Conservation (phyloP, 2,329 filamentous ascomycete genomes). For the Fusarium phyllophilum region DNA sequence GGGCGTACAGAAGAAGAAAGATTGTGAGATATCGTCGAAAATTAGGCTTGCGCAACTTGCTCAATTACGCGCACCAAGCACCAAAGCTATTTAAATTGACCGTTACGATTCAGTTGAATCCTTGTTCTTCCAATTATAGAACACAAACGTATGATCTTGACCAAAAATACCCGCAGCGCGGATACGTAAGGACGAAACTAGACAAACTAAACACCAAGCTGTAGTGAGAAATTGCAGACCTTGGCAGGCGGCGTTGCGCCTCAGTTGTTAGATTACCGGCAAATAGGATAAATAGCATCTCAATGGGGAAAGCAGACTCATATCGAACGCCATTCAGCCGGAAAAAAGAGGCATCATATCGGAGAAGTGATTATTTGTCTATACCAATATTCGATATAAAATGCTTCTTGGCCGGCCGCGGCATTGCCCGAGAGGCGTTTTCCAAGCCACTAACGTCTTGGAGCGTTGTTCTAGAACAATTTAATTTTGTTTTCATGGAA, state of each 20-base stretch:
- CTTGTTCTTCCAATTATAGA: background rate
- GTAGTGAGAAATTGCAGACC: background rate
- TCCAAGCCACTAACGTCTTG: conserved; percentile 6
- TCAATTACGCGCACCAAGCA: background rate
- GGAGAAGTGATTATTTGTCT: background rate
- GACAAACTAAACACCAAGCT: background rate
- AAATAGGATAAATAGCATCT: background rate
- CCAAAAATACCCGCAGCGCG: background rate
- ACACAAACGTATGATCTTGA: conserved; percentile 13
- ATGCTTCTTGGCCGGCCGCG: conserved; percentile 6
- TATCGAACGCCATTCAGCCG: background rate
- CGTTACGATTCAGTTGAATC: background rate
- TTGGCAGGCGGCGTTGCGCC: background rate
- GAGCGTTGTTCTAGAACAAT: conserved; percentile 35
- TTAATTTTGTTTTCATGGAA: background rate
- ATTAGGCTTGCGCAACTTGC: background rate
- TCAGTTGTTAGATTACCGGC: background rate
- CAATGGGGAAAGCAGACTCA: background rate
- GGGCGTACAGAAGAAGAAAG: background rate
- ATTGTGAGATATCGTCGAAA: background rate
- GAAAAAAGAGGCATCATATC: background rate
- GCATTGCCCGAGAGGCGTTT: conserved; percentile 26
- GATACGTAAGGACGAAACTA: background rate
- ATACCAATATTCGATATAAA: background rate
- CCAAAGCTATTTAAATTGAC: background rate